Evolutionary conservation across 768 basidiomycete genomes (phyloP), one percentile per base, ranked within the genome.

Genomic region (Fomitopsis serialis): DNA sequence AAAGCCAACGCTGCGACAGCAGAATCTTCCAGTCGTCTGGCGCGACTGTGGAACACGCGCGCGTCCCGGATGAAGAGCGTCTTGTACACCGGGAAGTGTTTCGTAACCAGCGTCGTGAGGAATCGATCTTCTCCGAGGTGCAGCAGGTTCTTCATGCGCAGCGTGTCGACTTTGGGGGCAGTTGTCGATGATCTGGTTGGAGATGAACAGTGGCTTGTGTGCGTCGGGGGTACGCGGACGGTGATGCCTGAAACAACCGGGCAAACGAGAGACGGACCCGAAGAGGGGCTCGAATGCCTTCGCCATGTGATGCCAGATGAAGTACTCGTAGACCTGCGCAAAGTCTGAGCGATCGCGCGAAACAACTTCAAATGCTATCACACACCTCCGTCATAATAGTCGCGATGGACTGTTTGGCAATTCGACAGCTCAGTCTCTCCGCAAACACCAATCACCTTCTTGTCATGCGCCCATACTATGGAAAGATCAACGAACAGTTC

Each of bases 51-150:
- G 79, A n/a, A 89, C 0, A 95, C 97, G 66, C 91, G 87, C 1
- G 97, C 95, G 61, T 97, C 94, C 5, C 92, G 85, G 46, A 95
- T 82, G 65, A 98, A 98, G 64, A 93, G 94, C 3, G 93, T 97
- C 79, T 96, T 98, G 80, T 84, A 87, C 48, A 79, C 74, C 12
- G 93, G 85, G 84, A 98, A 99, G 68, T 97, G 90, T 72, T 96
- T 98, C 62, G 98, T 80, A 22, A 99, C 79, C 4, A 98, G 78
- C 1, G 96, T 99, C 1, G 97, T 98, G 53, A 99, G 74, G 65
- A 98, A 99, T 61, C 97, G 93, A 87, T 99, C 97, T 77, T 99
- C 97, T 72, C 97, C 96, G 12, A 98, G 87, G 61, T 96, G 93
- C 45, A 98, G 76, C 52, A 99, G 75, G 64, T 99, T 99, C 82